Evolutionary conservation across 345 rosid species (phyloP).

Genomic region (Trapa bicornis): DNA sequence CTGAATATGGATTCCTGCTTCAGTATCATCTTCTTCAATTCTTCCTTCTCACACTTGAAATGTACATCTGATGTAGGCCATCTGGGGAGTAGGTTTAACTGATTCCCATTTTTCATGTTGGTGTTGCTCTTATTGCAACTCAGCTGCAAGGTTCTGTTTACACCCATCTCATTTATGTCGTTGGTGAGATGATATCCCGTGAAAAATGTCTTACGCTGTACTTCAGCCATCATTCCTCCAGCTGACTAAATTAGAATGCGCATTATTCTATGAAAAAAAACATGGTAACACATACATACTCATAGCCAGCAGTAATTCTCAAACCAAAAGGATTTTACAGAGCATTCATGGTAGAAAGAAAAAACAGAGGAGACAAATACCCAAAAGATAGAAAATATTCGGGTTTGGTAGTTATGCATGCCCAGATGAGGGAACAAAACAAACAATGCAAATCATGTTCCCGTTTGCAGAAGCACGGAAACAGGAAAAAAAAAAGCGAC

Average conservation of each 20-base stretch:
- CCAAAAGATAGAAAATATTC: not conserved
- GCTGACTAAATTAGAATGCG: not conserved
- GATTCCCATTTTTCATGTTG: conserved; percentile 21
- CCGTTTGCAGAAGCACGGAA: not conserved
- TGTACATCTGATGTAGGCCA: conserved; percentile 19
- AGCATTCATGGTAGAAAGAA: not conserved
- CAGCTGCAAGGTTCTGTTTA: conserved; percentile 33
- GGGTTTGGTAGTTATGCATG: not conserved
- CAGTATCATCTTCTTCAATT: conserved; percentile 50
- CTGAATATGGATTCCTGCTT: conserved; percentile 60
- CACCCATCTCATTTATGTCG: conserved; percentile 36
- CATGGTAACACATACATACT: not conserved
- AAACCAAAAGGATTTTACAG: not conserved
- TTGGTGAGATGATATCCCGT: conserved; percentile 37
- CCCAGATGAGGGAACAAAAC: not conserved
- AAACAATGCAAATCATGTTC: not conserved
- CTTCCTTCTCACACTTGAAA: conserved; percentile 31
- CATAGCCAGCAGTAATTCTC: not conserved
- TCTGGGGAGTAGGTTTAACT: conserved; percentile 19
- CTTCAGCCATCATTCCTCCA: conserved; percentile 62
- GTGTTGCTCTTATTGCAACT: conserved; percentile 23
- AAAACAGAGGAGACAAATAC: not conserved
- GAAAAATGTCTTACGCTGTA: conserved; percentile 43
- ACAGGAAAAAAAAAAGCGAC: not conserved
- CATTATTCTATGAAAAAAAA: not conserved